phyloP scores from a whole-genome alignment of 371 early-diverging fungal genomes.

The Apophysomyces variabilis region DNA sequence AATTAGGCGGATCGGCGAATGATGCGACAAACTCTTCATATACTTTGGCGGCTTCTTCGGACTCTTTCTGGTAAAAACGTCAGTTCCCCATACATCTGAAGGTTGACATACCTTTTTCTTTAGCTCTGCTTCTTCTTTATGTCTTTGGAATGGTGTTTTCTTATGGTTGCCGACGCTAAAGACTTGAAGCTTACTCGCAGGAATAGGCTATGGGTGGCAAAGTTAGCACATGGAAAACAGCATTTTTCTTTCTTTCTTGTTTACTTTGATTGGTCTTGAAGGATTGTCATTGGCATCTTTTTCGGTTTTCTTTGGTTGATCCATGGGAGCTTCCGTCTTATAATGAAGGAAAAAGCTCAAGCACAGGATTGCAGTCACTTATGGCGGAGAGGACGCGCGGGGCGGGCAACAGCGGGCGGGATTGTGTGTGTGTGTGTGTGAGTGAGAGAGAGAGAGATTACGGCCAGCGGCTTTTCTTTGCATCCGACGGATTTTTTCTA shows the following conservation, averaged over 20 bases:
- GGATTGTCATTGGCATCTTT: background rate
- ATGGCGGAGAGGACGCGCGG: too few relatives aligned
- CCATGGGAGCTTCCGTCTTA: background rate
- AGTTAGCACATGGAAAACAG: background rate
- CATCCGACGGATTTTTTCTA: too few relatives aligned
- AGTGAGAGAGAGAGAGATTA: too few relatives aligned
- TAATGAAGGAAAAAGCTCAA: too few relatives aligned
- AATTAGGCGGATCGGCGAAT: conserved; percentile 67
- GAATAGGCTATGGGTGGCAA: conserved; percentile 43
- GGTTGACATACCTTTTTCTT: conserved; percentile 65
- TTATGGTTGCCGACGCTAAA: conserved; percentile 71
- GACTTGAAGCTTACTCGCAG: conserved; percentile 69
- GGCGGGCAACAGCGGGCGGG: too few relatives aligned
- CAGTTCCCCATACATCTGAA: background rate
- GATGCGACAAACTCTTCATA: conserved; percentile 87
- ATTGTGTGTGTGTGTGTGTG: too few relatives aligned
- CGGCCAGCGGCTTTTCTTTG: too few relatives aligned
- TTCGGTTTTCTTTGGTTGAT: background rate
- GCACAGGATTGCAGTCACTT: too few relatives aligned
- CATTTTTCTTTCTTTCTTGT: background rate
- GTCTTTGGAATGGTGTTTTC: conserved; percentile 75
- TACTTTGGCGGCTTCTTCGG: conserved; percentile 77
- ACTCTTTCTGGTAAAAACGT: conserved; percentile 52
- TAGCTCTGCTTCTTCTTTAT: conserved; percentile 75
- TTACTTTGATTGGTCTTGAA: conserved; percentile 19